phyloP scores from a whole-genome alignment of 2,329 filamentous ascomycete species.

The Apiospora marii region DNA sequence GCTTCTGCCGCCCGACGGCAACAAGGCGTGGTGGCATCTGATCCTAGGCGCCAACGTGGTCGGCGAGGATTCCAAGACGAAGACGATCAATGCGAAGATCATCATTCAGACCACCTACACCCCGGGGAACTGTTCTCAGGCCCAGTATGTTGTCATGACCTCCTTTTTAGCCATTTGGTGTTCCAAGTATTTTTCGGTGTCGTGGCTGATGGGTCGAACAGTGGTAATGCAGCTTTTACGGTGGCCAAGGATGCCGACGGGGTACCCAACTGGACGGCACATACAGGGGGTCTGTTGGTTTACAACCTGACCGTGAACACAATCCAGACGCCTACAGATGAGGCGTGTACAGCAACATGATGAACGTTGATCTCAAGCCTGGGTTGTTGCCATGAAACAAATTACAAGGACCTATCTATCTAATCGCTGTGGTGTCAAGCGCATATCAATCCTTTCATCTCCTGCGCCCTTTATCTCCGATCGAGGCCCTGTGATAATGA shows the following conservation, averaged over 20 bases:
- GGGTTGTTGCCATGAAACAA: too few relatives aligned
- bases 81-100: slow-evolving; percentile 29
- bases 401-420: neutral
- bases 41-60: slow-evolving; percentile 28
- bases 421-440: neutral
- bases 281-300: slow-evolving; percentile 26
- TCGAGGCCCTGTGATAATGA: neutral
- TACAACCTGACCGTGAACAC: slow-evolving; percentile 29
- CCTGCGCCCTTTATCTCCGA: neutral
- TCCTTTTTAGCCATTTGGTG: neutral
- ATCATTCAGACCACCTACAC: slow-evolving; percentile 29
- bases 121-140: slow-evolving; percentile 29
- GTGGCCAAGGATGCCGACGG: slow-evolving; percentile 26
- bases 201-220: neutral
- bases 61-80: slow-evolving; percentile 26
- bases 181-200: neutral
- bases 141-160: slow-evolving; percentile 26
- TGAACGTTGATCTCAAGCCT: too few relatives aligned
- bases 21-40: slow-evolving; percentile 31
- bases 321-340: neutral
- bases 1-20: slow-evolving; percentile 28
- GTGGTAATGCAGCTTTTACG: slow-evolving; percentile 30
- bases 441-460: neutral
- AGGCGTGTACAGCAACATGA: neutral
- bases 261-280: slow-evolving; percentile 27